A percentile compares a stretch with the other conserved stretches of the same genome.
phyloP scores from a whole-genome alignment of 169 alveolate species.

The Pseudocohnilembus persalinus region DNA sequence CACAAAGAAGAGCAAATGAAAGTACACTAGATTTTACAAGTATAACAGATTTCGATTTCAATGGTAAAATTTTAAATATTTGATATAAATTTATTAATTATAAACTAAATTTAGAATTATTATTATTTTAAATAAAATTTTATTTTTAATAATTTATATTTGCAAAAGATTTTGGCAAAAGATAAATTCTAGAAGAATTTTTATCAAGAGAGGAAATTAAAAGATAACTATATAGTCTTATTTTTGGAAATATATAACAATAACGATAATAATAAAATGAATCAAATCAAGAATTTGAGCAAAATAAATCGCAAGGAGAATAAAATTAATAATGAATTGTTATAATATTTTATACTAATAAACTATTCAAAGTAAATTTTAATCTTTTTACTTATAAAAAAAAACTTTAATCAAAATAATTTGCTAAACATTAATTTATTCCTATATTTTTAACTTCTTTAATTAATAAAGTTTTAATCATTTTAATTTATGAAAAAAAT shows the following conservation, averaged over 20 bases:
- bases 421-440: too few relatives aligned
- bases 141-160: too few relatives aligned
- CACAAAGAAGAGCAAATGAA: not conserved
- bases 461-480: too few relatives aligned
- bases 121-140: too few relatives aligned
- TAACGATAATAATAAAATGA: too few relatives aligned
- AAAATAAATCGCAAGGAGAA: too few relatives aligned
- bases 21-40: constrained; percentile 19
- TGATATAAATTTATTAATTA: too few relatives aligned
- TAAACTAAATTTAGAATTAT: too few relatives aligned
- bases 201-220: constrained; percentile 24
- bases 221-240: constrained; percentile 14
- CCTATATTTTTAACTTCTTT: too few relatives aligned
- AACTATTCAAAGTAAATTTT: not conserved
- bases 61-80: not conserved
- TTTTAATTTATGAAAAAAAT: too few relatives aligned
- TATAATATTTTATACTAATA: not conserved
- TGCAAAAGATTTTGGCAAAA: constrained; percentile 8
- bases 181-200: constrained; percentile 24
- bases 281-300: not conserved
- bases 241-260: not conserved
- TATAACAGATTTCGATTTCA: constrained; percentile 19
- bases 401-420: too few relatives aligned
- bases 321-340: not conserved
- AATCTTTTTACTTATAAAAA: too few relatives aligned